Percentiles rank a stretch among this genome's conserved stretches.
Conservation (phyloP, 1,284 basidiomycete species). For the Mycosarcoma maydis region DNA sequence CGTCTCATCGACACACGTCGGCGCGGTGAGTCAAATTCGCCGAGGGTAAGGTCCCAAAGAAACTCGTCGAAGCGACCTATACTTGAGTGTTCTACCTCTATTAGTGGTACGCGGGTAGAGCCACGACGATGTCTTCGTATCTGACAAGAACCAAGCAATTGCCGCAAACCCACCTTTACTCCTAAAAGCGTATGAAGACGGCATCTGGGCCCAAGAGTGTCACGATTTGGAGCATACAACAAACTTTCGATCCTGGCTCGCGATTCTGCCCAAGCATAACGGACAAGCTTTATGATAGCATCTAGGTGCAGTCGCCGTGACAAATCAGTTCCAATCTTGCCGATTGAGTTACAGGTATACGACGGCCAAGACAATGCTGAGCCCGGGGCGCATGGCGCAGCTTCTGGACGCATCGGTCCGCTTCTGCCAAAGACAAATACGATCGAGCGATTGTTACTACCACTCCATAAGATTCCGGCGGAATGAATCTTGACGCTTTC, state of each 20-base stretch:
- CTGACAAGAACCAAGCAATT: neutral
- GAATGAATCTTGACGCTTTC: too few species aligned
- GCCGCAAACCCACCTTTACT: neutral
- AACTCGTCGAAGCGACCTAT: too few species aligned
- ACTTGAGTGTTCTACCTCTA: too few species aligned
- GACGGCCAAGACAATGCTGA: too few species aligned
- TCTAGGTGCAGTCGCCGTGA: neutral
- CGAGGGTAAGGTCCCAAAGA: neutral
- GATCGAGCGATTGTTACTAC: too few species aligned
- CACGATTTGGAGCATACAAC: neutral
- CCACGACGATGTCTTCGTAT: neutral
- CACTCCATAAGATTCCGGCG: too few species aligned
- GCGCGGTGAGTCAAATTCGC: neutral
- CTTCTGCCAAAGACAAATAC: too few species aligned
- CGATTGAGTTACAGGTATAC: too few species aligned
- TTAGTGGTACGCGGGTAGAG: too few species aligned
- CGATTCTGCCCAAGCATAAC: neutral
- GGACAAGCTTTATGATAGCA: neutral
- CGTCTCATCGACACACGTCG: neutral
- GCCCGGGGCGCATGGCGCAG: too few species aligned
- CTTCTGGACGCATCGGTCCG: too few species aligned
- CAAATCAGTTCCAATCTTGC: too few species aligned
- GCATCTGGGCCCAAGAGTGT: neutral
- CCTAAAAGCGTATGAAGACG: neutral
- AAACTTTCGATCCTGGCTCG: slow-evolving; percentile 2